Percentiles rank a stretch among this genome's conserved stretches.
These are phyloP conservation scores for Rhodotorula sp. DNA, from an alignment of 1,284 basidiomycete species.

Conservation along the genomic window DNA sequence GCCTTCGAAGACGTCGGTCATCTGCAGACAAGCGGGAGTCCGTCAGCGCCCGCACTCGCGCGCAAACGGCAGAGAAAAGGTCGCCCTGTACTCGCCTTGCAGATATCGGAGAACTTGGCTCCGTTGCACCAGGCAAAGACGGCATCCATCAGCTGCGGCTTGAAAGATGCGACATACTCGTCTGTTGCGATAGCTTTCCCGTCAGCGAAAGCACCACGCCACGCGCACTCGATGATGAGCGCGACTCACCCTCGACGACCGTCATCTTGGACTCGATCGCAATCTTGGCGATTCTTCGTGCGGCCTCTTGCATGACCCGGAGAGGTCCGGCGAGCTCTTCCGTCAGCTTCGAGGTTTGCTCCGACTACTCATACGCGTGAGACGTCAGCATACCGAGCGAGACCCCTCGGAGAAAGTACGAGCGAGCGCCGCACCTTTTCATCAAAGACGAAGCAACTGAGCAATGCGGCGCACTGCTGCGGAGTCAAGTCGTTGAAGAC, in stretches of 20 bases:
- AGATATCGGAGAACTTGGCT: constrained; percentile 92
- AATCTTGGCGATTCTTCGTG: constrained; percentile 90
- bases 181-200: constrained; percentile 47
- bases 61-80: neutral
- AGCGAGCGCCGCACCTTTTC: constrained; percentile 70
- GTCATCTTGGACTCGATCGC: constrained; percentile 87
- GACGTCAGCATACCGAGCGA: neutral
- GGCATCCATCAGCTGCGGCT: constrained; percentile 96
- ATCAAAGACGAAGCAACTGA: constrained; percentile 95
- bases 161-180: constrained; percentile 93
- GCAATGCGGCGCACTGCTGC: constrained; percentile 85
- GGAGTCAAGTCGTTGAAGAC: constrained; percentile 86
- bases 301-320: constrained; percentile 91
- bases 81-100: constrained; percentile 66
- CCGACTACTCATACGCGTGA: constrained; percentile 61
- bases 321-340: constrained; percentile 91
- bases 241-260: constrained; percentile 64
- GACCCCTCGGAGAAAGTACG: neutral
- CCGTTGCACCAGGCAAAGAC: constrained; percentile 97
- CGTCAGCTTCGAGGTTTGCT: constrained; percentile 77
- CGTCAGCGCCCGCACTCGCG: too few relatives aligned
- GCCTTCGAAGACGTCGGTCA: constrained; percentile 96
- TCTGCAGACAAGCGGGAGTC: constrained; percentile 52
- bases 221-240: neutral
- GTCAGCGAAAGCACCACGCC: too few relatives aligned